These are phyloP conservation scores for Apiospora marii DNA, from an alignment of 2,329 filamentous ascomycete genomes.

Conservation along the genomic window DNA sequence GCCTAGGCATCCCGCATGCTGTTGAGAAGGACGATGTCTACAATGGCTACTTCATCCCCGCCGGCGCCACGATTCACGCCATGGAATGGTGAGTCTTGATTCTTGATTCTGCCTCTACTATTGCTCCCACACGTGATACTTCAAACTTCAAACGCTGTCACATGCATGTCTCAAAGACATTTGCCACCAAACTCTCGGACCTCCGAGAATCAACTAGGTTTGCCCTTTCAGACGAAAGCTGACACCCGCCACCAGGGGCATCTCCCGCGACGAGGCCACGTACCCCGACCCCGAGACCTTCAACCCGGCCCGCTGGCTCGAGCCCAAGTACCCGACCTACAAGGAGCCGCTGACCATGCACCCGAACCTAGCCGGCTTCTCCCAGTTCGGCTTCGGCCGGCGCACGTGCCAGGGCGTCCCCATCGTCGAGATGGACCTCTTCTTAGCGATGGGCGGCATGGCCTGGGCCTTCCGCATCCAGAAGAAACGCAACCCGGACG, in stretches of 20 bases:
- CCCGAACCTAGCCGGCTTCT: conserved; percentile 50
- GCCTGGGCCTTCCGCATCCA: conserved; percentile 46
- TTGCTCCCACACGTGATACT: neutral
- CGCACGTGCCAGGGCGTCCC: conserved; percentile 55
- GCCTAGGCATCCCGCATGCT: conserved; percentile 57
- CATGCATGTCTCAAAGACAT: neutral
- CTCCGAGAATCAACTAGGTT: neutral
- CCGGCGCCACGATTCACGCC: conserved; percentile 59
- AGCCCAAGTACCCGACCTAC: conserved; percentile 48
- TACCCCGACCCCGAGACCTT: conserved; percentile 50
- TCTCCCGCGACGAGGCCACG: conserved; percentile 51
- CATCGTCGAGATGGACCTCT: conserved; percentile 51
- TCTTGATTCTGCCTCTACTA: too few species aligned
- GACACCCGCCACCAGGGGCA: conserved; percentile 43
- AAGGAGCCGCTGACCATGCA: conserved; percentile 47
- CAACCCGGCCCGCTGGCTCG: conserved; percentile 50
- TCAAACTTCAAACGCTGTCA: neutral
- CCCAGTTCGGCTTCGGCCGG: conserved; percentile 62
- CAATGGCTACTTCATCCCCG: conserved; percentile 56
- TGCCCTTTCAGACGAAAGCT: conserved; percentile 31
- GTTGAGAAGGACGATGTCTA: conserved; percentile 60
- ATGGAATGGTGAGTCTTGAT: conserved; percentile 55
- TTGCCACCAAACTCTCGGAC: conserved; percentile 1
- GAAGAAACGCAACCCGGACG: conserved; percentile 39
- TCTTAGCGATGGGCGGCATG: conserved; percentile 49